These are phyloP conservation scores for Zygnema circumcarinatum DNA, from an alignment of 139 green algal genomes.

Conservation along the genomic window DNA sequence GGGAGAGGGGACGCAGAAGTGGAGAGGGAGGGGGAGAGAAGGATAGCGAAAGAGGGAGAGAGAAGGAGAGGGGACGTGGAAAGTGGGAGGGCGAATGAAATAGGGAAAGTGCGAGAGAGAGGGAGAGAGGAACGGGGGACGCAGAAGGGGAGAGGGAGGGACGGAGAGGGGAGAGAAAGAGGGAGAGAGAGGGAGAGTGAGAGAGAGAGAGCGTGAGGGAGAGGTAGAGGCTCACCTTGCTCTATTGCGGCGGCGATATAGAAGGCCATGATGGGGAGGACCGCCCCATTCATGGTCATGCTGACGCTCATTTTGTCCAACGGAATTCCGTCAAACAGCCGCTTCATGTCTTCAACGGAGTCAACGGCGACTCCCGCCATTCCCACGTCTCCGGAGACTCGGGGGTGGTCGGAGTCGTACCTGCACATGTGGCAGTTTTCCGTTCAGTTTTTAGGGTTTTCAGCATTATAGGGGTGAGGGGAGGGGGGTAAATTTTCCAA, in stretches of 20 bases:
- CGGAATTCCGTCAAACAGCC: conserved; percentile 76
- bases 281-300: conserved; percentile 83
- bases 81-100: too few relatives aligned
- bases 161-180: too few relatives aligned
- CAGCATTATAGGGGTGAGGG: neutral
- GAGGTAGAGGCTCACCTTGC: conserved; percentile 66
- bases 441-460: neutral
- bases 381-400: conserved; percentile 75
- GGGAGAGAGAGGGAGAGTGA: too few relatives aligned
- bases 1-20: too few relatives aligned
- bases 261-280: conserved; percentile 75
- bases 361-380: conserved; percentile 81
- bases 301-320: conserved; percentile 73
- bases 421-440: conserved; percentile 14
- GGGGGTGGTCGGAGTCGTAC: conserved; percentile 77
- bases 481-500: neutral
- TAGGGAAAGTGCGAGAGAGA: too few relatives aligned
- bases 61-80: too few relatives aligned
- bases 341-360: conserved; percentile 78
- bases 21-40: too few relatives aligned
- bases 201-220: too few relatives aligned
- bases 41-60: too few relatives aligned
- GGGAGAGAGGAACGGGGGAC: too few relatives aligned
- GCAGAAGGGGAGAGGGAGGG: too few relatives aligned
- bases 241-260: conserved; percentile 76